Percentiles rank a stretch among this genome's conserved stretches.
Evolutionary conservation across 441 rosid genomes (phyloP).

Genomic region (Manihot esculenta): DNA sequence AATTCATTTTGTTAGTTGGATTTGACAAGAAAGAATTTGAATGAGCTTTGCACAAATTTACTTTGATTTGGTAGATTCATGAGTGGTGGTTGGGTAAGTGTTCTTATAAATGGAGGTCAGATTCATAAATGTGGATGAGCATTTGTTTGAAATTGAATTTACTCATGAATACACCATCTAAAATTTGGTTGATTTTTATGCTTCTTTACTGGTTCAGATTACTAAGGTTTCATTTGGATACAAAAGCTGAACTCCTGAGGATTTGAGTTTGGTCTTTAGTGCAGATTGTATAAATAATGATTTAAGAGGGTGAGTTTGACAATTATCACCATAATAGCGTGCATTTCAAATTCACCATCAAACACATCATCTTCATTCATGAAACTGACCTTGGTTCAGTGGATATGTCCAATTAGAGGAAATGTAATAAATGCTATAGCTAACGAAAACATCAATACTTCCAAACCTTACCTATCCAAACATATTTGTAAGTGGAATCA

Average conservation of each 20-base stretch:
- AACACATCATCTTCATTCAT: not conserved
- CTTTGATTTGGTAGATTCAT: too few species aligned
- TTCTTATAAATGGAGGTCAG: not conserved
- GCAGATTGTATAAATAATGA: not conserved
- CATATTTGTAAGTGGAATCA: not conserved
- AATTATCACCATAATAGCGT: not conserved
- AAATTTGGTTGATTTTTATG: not conserved
- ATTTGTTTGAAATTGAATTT: not conserved
- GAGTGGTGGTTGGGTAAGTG: too few species aligned
- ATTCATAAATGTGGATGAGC: not conserved
- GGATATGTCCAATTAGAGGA: not conserved
- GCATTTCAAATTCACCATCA: not conserved
- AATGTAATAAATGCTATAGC: not conserved
- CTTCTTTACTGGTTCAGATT: not conserved
- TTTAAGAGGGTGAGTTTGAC: not conserved
- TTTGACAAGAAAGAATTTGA: not conserved
- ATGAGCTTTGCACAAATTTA: not conserved
- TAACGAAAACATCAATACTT: not conserved
- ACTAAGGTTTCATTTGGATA: not conserved
- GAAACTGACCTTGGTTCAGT: not conserved
- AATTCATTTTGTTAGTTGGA: not conserved
- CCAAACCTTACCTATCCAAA: not conserved
- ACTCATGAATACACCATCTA: not conserved
- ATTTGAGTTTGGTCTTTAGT: not conserved
- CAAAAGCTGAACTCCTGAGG: not conserved